A percentile compares a stretch with the other conserved stretches of the same genome.
Evolutionary conservation across 495 filamentous ascomycete genomes (phyloP).

Genomic region (Trichocladium uniseriatum): DNA sequence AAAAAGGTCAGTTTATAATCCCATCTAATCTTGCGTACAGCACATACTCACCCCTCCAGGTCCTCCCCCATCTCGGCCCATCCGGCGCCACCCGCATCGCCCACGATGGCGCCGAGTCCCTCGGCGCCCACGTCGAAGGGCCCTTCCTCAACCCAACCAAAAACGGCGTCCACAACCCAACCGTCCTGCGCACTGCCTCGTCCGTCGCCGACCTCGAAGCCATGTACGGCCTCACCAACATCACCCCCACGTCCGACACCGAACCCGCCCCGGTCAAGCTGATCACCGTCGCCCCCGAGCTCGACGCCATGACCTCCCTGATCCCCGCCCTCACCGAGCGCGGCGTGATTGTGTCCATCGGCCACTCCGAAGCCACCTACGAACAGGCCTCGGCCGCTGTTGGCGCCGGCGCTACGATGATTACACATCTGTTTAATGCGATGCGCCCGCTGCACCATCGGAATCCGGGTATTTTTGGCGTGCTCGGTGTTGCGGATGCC

Average conservation of each 20-base stretch:
- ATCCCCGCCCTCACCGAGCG: conserved; percentile 51
- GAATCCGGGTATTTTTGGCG: conserved; percentile 74
- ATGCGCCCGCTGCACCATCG: conserved; percentile 81
- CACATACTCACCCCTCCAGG: conserved; percentile 27
- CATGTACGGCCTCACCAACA: conserved; percentile 60
- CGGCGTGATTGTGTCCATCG: conserved; percentile 64
- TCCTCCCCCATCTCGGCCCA: conserved; percentile 63
- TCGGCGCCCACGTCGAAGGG: conserved; percentile 79
- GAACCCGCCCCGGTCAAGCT: conserved; percentile 46
- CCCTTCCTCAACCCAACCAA: conserved; percentile 65
- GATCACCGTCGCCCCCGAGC: conserved; percentile 75
- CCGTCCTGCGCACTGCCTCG: conserved; percentile 49
- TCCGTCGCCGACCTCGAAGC: conserved; percentile 49
- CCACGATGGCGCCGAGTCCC: conserved; percentile 62
- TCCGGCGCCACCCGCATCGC: conserved; percentile 44
- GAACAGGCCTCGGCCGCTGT: conserved; percentile 61
- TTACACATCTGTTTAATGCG: conserved; percentile 86
- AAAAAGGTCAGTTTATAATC: conserved; percentile 33
- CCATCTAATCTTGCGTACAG: not conserved
- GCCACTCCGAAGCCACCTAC: conserved; percentile 75
- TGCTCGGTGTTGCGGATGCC: conserved; percentile 55
- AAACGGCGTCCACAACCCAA: conserved; percentile 63
- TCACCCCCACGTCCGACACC: conserved; percentile 30
- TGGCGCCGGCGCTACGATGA: conserved; percentile 63
- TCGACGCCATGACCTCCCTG: conserved; percentile 49